These are phyloP conservation scores for Hygrocybe punicea DNA, from an alignment of 768 basidiomycete genomes.

Conservation along the genomic window DNA sequence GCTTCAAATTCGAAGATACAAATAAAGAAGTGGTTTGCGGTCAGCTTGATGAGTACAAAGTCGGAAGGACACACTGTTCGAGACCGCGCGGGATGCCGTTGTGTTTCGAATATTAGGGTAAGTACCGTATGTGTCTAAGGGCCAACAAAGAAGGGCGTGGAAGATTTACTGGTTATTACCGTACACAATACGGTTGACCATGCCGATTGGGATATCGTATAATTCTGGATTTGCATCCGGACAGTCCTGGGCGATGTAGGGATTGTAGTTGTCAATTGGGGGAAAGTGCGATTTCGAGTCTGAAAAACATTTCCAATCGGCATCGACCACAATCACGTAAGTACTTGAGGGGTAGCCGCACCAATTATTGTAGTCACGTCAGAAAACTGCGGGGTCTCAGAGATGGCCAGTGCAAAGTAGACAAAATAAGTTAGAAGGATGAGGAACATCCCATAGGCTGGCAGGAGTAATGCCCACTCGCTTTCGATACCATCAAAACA, in stretches of 20 bases:
- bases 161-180: not conserved
- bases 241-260: slow-evolving; percentile 50
- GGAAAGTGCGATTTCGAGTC: slow-evolving; percentile 60
- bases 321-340: not conserved
- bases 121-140: not conserved
- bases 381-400: slow-evolving; percentile 65
- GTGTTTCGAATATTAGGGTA: no score
- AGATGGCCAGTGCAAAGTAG: slow-evolving; percentile 73
- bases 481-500: slow-evolving; percentile 36
- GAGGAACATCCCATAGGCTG: slow-evolving; percentile 69
- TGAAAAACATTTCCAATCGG: slow-evolving; percentile 21
- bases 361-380: slow-evolving; percentile 68
- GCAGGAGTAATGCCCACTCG: slow-evolving; percentile 82
- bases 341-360: slow-evolving; percentile 26
- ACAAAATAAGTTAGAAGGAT: slow-evolving; percentile 72
- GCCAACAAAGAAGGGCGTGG: not conserved
- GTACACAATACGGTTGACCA: slow-evolving; percentile 76
- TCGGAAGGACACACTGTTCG: no score
- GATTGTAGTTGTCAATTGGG: slow-evolving; percentile 27
- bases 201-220: slow-evolving; percentile 78
- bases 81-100: not conserved
- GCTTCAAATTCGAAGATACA: no score
- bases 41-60: no score
- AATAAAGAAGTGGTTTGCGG: no score
- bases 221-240: slow-evolving; percentile 55